Evolutionary conservation across 2,329 filamentous ascomycete species (phyloP), one percentile per base, ranked within the genome.

Genomic region (Aspergillus brunneoviolaceus): DNA sequence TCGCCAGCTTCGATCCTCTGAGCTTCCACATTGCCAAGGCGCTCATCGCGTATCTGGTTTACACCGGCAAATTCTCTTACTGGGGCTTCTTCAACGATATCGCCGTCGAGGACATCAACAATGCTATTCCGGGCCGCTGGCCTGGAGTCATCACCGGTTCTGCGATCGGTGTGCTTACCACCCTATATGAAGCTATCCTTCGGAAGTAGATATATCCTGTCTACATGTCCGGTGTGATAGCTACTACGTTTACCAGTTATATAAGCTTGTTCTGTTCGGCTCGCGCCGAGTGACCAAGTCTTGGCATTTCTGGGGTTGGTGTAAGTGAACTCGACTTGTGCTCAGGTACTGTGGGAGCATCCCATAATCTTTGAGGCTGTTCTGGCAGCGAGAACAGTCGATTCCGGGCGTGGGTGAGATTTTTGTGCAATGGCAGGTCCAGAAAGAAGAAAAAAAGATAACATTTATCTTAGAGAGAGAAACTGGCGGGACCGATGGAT

Each of bases 1-100:
- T 61, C 29, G 49, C 70, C 5, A 71, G 63, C 48, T 87, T 94
- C 65, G 95, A 99, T 74, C 93, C 93, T 4, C 80, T 98, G 72
- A 90, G 89, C 23, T 99, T 96, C 79, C 96, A 93, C 79, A 87
- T 98, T 59, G 86, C 86, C 68, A 96, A 96, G 81, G 93, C 89
- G 0, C 74, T 98, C 57, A 77, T 93, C 60, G 87, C 90, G 7
- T 96, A 90, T 75, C 83, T 94, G 35, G 87, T 96, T 19, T 96
- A 93, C 72, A 85, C 83, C 10, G 86, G 74, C 9, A 69, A 72
- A 21, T 77, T 77, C 63, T 72, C 67, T 27, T 75, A 78, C 60
- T 75, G 70, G 65, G 69, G 73, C 19, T 27, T 77, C 10, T 80
- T 72, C 64, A 74, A 70, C 63, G 60, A 65, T 25, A 67, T 65